Conservation (phyloP, 352 stramenopile species). For the Globisporangium lucens region DNA sequence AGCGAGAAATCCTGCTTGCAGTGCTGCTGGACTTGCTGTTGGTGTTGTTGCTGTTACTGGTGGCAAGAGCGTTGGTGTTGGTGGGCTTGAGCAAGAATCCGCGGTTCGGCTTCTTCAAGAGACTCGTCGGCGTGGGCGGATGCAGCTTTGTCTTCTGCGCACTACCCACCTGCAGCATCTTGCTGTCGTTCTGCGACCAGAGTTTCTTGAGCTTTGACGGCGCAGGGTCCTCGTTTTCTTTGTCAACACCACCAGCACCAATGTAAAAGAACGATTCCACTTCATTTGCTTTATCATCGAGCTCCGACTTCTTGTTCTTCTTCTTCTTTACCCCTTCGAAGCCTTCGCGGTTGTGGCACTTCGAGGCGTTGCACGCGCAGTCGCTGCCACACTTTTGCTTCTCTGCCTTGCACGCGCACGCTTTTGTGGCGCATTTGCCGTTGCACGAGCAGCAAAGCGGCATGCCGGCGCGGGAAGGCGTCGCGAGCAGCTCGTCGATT, state of each 20-base stretch:
- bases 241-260: conserved; percentile 13
- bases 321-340: conserved; percentile 20
- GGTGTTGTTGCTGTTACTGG: not conserved
- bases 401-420: conserved; percentile 55
- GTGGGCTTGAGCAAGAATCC: conserved; percentile 1
- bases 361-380: conserved; percentile 54
- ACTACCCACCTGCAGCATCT: conserved; percentile 7
- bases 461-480: conserved; percentile 22
- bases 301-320: conserved; percentile 19
- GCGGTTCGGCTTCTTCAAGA: conserved; percentile 4
- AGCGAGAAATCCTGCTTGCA: conserved; percentile 1
- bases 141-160: conserved; percentile 4
- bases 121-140: not conserved
- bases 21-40: not conserved
- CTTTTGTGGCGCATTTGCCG: conserved; percentile 74
- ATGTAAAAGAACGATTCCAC: conserved; percentile 33
- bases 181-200: conserved; percentile 6
- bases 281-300: conserved; percentile 33
- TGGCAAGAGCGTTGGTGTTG: not conserved
- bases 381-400: conserved; percentile 35
- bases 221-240: conserved; percentile 20
- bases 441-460: conserved; percentile 58
- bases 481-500: conserved; percentile 52
- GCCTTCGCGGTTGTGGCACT: conserved; percentile 52
- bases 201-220: conserved; percentile 15